These are phyloP conservation scores for Ammopiptanthus mongolicus DNA, from an alignment of 306 rosid genomes.

Conservation along the genomic window DNA sequence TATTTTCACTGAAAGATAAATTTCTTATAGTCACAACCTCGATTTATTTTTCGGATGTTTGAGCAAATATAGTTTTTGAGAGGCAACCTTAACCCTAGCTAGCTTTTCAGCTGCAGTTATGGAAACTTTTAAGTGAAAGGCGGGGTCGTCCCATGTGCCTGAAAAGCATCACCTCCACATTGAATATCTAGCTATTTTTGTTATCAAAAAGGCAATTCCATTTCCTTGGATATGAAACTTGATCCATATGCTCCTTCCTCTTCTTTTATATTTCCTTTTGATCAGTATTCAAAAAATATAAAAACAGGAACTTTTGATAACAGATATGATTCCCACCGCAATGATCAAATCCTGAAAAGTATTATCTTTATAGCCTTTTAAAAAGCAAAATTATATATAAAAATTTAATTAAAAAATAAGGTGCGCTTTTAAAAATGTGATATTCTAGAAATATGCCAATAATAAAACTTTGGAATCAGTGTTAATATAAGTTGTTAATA, in stretches of 20 bases:
- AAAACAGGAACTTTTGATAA: background rate
- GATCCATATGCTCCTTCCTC: background rate
- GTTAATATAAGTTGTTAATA: too few relatives aligned
- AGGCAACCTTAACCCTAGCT: background rate
- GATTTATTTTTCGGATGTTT: background rate
- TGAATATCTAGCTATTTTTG: background rate
- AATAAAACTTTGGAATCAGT: background rate
- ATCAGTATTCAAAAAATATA: background rate
- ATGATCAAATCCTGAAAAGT: background rate
- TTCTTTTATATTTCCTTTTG: background rate
- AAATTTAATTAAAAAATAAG: background rate
- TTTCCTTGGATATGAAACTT: background rate
- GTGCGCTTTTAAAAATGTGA: background rate
- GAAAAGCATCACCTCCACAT: background rate
- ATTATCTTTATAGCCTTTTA: background rate
- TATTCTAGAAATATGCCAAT: background rate
- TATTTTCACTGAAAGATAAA: too few relatives aligned
- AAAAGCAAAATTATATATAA: background rate
- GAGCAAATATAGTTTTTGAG: background rate
- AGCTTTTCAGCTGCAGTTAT: background rate
- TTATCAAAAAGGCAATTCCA: slow-evolving; percentile 1
- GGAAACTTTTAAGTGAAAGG: background rate
- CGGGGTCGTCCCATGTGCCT: background rate
- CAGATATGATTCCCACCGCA: background rate
- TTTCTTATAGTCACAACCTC: too few relatives aligned